Evolutionary conservation across 202 grass and related monocot species (phyloP), one percentile per base, ranked within the genome.

Genomic region (Zoysia matrella): DNA sequence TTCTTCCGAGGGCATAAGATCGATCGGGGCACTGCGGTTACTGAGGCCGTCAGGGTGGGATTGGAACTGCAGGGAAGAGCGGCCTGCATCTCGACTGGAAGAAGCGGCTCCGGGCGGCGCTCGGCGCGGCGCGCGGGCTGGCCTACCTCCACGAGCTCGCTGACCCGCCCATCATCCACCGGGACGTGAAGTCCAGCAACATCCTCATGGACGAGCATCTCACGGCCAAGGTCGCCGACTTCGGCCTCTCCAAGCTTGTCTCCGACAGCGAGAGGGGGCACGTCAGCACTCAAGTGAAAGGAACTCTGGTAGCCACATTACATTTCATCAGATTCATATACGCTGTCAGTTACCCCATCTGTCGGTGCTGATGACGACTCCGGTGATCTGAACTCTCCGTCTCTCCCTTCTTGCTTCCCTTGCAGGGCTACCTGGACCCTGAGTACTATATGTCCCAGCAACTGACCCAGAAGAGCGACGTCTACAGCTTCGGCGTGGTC

Each of bases 211-310:
- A 94, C 78, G 96, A 99, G 72, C 94, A 94, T 49, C 90, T 90
- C 83, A 99, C 83, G 39, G 96, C 96, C 57, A 99, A 99, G 82
- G 93, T 99, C 81, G 89, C 96, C n/a, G 96, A 99, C 85, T 99
- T 99, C 73, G 96, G 96, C 62, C 91, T 99, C 67, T 99, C 89
- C 72, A 99, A 99, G 54, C 63, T 94, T 1, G 85, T 96, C 0
- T 82, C 93, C 16, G 91, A 99, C 80, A 84, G 69, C 65, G 96
- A 96, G 76, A 94, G 71, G 75, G 89, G 89, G 0, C 83, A 94
- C 53, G 88, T 99, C 81, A 96, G 89, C 61, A 96, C 91, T 58
- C 93, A 99, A 93, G 93, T 99, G 0, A 99, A 96, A 85, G 96
- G 96, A 72, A 96, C 96, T n/a, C 39, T 99, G 83, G 96, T 99